These are phyloP conservation scores for Coleophoma crateriformis DNA, from an alignment of 2,329 filamentous ascomycete species.

Conservation along the genomic window DNA sequence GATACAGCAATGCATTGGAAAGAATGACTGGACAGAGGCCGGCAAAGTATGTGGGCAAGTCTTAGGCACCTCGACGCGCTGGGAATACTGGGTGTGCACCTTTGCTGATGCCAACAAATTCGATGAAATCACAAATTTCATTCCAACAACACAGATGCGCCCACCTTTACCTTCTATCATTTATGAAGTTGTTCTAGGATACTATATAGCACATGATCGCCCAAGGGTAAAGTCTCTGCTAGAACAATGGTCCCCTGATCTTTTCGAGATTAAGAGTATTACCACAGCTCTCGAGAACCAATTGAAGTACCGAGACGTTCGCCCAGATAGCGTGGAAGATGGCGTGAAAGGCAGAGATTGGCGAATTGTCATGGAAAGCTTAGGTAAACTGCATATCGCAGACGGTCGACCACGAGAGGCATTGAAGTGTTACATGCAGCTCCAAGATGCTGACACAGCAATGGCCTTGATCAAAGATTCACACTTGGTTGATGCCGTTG, in stretches of 20 bases:
- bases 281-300: slow-evolving; percentile 77
- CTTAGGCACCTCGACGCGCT: slow-evolving; percentile 69
- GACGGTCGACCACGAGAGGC: slow-evolving; percentile 79
- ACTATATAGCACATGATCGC: slow-evolving; percentile 80
- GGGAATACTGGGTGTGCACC: slow-evolving; percentile 94
- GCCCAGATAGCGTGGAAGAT: slow-evolving; percentile 70
- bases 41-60: slow-evolving; percentile 80
- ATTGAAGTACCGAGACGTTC: slow-evolving; percentile 68
- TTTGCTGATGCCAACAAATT: slow-evolving; percentile 84
- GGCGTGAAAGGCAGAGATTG: slow-evolving; percentile 74
- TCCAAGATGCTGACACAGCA: slow-evolving; percentile 87
- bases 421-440: slow-evolving; percentile 78
- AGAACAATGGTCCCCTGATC: slow-evolving; percentile 75
- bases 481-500: slow-evolving; percentile 83
- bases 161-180: slow-evolving; percentile 76
- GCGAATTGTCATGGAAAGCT: slow-evolving; percentile 79
- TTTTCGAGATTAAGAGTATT: slow-evolving; percentile 76
- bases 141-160: slow-evolving; percentile 71
- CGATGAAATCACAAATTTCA: slow-evolving; percentile 81
- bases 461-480: slow-evolving; percentile 83
- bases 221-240: slow-evolving; percentile 71
- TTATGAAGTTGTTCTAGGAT: slow-evolving; percentile 83
- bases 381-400: slow-evolving; percentile 80
- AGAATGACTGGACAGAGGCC: slow-evolving; percentile 70
- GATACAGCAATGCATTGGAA: slow-evolving; percentile 78